A percentile compares a stretch with the other conserved stretches of the same genome.
Evolutionary conservation across 345 rosid species (phyloP).

Genomic region (Cardamine occulta): DNA sequence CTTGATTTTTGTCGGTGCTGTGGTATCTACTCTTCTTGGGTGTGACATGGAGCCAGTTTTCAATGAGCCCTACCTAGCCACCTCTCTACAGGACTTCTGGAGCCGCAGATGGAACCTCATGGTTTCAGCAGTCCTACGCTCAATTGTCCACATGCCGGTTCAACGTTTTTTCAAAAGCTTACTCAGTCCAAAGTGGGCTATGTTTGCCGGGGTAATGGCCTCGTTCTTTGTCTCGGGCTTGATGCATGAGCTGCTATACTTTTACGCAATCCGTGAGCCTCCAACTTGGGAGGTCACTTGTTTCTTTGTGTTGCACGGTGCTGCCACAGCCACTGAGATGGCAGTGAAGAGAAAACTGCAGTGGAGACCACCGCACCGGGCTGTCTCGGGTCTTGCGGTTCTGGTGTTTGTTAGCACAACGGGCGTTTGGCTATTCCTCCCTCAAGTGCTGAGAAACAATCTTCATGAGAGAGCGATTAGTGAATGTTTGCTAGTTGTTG

Average conservation of each 20-base stretch:
- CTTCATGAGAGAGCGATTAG: constrained; percentile 45
- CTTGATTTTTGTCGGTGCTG: constrained; percentile 43
- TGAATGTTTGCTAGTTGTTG: constrained; percentile 42
- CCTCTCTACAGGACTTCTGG: constrained; percentile 89
- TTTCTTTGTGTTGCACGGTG: constrained; percentile 65
- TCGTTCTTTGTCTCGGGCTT: constrained; percentile 66
- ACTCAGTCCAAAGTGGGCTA: constrained; percentile 44
- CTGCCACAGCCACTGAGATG: constrained; percentile 54
- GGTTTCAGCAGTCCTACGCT: constrained; percentile 59
- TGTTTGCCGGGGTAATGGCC: constrained; percentile 45
- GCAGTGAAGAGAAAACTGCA: constrained; percentile 45
- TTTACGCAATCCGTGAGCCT: constrained; percentile 44
- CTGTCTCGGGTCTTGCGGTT: constrained; percentile 47
- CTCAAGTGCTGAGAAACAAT: constrained; percentile 54
- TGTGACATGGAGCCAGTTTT: constrained; percentile 69
- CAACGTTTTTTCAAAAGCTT: constrained; percentile 32
- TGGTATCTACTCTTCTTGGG: constrained; percentile 54
- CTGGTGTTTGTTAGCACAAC: constrained; percentile 53
- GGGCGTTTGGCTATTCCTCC: constrained; percentile 55
- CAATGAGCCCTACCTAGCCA: constrained; percentile 63
- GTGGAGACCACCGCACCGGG: constrained; percentile 43
- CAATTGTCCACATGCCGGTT: constrained; percentile 56
- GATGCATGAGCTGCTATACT: constrained; percentile 71
- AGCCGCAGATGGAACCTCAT: constrained; percentile 78
- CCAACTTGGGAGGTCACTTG: constrained; percentile 86